A percentile compares a stretch with the other conserved stretches of the same genome.
Conservation (phyloP, 441 rosid species). For the Erodium trifolium region DNA sequence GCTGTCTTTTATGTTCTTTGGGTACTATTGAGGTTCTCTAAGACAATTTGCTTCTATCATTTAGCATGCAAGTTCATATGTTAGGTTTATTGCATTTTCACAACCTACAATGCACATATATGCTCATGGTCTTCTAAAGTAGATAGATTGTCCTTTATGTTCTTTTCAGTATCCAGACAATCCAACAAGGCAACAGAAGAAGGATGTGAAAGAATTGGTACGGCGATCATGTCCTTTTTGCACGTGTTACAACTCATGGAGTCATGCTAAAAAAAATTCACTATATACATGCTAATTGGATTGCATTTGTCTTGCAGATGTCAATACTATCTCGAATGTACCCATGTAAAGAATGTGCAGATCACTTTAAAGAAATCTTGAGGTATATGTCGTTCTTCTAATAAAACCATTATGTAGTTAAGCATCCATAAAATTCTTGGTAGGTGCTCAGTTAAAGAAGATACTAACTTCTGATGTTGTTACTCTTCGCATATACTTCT, state of each 20-base stretch:
- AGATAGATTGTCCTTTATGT: not conserved
- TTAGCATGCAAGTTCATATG: slow-evolving; percentile 2
- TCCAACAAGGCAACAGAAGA: slow-evolving; percentile 89
- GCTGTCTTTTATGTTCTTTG: not conserved
- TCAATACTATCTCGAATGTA: slow-evolving; percentile 80
- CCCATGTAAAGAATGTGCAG: slow-evolving; percentile 94
- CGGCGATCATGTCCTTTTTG: slow-evolving; percentile 13
- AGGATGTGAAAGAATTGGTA: slow-evolving; percentile 89
- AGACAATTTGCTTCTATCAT: not conserved
- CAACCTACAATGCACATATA: not conserved
- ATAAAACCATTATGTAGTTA: not conserved
- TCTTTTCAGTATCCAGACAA: slow-evolving; percentile 77
- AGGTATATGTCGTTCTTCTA: slow-evolving; percentile 33
- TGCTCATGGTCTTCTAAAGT: not conserved
- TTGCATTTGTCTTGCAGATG: slow-evolving; percentile 49
- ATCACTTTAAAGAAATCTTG: slow-evolving; percentile 82
- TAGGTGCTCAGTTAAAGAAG: not conserved
- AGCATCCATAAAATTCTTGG: not conserved
- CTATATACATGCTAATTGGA: slow-evolving; percentile 9
- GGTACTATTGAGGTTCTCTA: not conserved
- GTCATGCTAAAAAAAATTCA: not conserved
- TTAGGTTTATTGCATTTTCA: slow-evolving; percentile 1
- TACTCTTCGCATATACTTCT: not conserved
- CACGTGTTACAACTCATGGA: not conserved
- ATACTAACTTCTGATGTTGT: not conserved